These are phyloP conservation scores for Blastobotrys indianensis DNA, from an alignment of 1,139 yeast species.

Conservation along the genomic window DNA sequence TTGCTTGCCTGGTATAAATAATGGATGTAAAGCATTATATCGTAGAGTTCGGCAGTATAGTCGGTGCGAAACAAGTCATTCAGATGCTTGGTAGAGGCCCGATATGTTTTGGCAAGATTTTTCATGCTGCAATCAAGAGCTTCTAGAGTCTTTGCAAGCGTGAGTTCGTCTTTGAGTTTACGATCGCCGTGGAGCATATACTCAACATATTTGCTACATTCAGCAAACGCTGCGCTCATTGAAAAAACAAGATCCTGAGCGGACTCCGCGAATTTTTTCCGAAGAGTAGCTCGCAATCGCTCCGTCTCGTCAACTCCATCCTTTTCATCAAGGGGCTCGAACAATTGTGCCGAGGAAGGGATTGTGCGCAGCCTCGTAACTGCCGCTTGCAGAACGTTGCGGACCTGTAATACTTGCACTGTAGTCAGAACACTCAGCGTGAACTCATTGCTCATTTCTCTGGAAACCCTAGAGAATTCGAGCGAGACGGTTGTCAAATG, in stretches of 20 bases:
- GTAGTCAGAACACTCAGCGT: constrained; percentile 36
- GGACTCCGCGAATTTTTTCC: constrained; percentile 2
- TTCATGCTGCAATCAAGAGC: constrained; percentile 11
- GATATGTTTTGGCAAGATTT: constrained; percentile 13
- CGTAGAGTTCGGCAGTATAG: constrained; percentile 18
- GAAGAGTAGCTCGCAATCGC: not conserved
- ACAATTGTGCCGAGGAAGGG: constrained; percentile 32
- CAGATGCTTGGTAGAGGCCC: constrained; percentile 5
- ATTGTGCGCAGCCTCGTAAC: constrained; percentile 40
- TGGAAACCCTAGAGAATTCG: constrained; percentile 37
- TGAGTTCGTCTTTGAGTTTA: not conserved
- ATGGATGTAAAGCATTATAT: constrained; percentile 20
- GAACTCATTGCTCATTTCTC: constrained; percentile 42
- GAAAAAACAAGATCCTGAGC: constrained; percentile 2
- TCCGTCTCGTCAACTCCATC: not conserved
- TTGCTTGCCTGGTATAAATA: constrained; percentile 21
- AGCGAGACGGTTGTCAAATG: constrained; percentile 33
- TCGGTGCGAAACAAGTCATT: constrained; percentile 6
- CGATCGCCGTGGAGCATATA: constrained; percentile 12
- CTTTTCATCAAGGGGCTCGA: constrained; percentile 6
- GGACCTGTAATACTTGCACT: constrained; percentile 32
- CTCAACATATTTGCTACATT: constrained; percentile 2
- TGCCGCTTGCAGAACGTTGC: constrained; percentile 39
- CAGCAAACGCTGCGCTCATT: constrained; percentile 4
- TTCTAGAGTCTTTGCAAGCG: not conserved